Evolutionary conservation across 805 yeast genomes (phyloP).

Genomic region (Yamadazyma tumulicola): DNA sequence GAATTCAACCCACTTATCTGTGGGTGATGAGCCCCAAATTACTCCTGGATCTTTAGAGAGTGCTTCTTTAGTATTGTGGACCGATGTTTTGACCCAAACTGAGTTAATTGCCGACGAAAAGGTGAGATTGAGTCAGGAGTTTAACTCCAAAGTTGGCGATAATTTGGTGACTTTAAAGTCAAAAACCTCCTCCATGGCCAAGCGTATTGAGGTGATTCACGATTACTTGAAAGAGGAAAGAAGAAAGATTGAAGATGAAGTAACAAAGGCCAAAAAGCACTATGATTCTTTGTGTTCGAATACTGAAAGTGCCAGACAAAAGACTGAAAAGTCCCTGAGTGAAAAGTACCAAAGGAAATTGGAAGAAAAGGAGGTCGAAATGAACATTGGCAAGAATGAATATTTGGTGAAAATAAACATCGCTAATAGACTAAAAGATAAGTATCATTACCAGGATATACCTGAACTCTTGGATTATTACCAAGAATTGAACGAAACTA

Average conservation of each 20-base stretch:
- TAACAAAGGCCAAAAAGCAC: constrained; percentile 62
- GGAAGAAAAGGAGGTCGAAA: constrained; percentile 64
- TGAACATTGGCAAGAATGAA: constrained; percentile 84
- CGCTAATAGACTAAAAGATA: constrained; percentile 89
- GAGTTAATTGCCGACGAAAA: constrained; percentile 74
- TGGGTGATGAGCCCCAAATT: constrained; percentile 84
- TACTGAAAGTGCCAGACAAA: constrained; percentile 78
- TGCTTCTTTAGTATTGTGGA: constrained; percentile 88
- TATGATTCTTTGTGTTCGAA: constrained; percentile 78
- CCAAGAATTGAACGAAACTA: constrained; percentile 79
- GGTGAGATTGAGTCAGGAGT: constrained; percentile 52
- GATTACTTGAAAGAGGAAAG: constrained; percentile 50
- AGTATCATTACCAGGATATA: constrained; percentile 85
- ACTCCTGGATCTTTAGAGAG: constrained; percentile 95
- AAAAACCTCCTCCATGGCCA: constrained; percentile 52
- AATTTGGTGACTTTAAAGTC: constrained; percentile 53
- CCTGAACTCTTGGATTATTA: constrained; percentile 85
- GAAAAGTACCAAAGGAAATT: constrained; percentile 52
- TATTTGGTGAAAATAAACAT: constrained; percentile 78
- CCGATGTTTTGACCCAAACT: constrained; percentile 77
- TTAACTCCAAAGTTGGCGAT: constrained; percentile 57
- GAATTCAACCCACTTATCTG: constrained; percentile 63
- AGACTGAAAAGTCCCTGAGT: constrained; percentile 54
- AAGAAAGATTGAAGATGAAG: constrained; percentile 51
- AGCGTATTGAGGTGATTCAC: constrained; percentile 55